Percentiles rank a stretch among this genome's conserved stretches.
Conservation (phyloP, 495 filamentous ascomycete genomes). For the Trichoderma parareesei region DNA sequence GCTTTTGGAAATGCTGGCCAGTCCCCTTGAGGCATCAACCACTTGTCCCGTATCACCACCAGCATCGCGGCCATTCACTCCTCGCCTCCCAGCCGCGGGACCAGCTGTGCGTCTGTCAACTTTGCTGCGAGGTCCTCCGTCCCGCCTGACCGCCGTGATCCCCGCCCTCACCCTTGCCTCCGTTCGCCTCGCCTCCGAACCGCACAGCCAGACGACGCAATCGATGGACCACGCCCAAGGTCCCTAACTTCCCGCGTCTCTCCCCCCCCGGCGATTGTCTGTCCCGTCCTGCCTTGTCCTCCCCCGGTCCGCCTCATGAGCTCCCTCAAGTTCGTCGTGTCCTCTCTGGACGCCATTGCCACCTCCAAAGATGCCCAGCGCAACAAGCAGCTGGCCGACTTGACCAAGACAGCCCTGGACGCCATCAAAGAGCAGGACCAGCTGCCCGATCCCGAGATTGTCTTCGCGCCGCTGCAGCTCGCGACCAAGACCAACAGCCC, state of each 20-base stretch:
- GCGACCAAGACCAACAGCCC: conserved; percentile 80
- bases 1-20: conserved; percentile 5
- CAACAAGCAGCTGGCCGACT: conserved; percentile 69
- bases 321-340: conserved; percentile 90
- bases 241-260: conserved; percentile 3
- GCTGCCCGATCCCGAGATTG: conserved; percentile 72
- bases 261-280: conserved; percentile 2
- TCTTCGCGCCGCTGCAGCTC: conserved; percentile 83
- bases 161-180: not conserved
- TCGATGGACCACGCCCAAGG: conserved; percentile 9
- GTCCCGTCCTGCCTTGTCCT: not conserved
- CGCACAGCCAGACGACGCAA: not conserved
- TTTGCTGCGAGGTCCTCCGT: not conserved
- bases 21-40: conserved; percentile 1
- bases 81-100: not conserved
- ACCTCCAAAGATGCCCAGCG: conserved; percentile 78
- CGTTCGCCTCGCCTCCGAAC: not conserved
- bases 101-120: not conserved
- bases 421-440: conserved; percentile 73
- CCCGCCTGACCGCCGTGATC: not conserved
- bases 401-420: conserved; percentile 68
- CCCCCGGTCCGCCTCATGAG: conserved; percentile 53
- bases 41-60: not conserved
- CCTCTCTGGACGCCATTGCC: conserved; percentile 82
- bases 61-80: not conserved